A percentile compares a stretch with the other conserved stretches of the same genome.
Evolutionary conservation across 108 stramenopile genomes (phyloP).

Genomic region (Conticribra guillardii): DNA sequence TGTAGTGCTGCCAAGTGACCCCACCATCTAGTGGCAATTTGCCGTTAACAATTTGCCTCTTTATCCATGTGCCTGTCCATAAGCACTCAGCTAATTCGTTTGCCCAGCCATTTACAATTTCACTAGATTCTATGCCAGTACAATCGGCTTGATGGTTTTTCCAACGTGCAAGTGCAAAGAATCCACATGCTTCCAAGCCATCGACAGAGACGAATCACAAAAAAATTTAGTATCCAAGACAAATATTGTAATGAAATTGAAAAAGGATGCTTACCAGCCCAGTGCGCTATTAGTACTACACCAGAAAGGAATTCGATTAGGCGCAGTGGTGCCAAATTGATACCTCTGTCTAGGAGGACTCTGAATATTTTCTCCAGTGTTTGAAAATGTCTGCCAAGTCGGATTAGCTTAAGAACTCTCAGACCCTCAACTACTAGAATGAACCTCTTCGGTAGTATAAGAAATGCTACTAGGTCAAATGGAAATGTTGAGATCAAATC

Average conservation of each 20-base stretch:
- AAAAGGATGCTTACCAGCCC: no score
- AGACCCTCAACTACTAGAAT: slow-evolving; percentile 20
- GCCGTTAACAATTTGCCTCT: slow-evolving; percentile 46
- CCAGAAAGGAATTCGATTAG: slow-evolving; percentile 44
- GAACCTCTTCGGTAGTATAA: slow-evolving; percentile 6
- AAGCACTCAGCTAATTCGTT: slow-evolving; percentile 20
- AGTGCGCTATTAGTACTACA: slow-evolving; percentile 58
- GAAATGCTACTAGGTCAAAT: slow-evolving; percentile 30
- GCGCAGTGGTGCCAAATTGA: slow-evolving; percentile 33
- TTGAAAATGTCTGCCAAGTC: slow-evolving; percentile 24
- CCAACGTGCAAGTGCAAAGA: slow-evolving; percentile 53
- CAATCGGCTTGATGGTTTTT: no score
- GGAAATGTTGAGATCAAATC: slow-evolving; percentile 46
- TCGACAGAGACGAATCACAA: no score
- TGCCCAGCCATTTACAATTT: no score
- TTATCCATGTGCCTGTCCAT: slow-evolving; percentile 61
- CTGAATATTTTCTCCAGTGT: slow-evolving; percentile 20
- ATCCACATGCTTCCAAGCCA: slow-evolving; percentile 60
- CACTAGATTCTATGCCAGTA: no score
- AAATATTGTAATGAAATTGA: no score
- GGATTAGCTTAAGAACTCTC: slow-evolving; percentile 51
- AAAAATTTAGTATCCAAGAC: no score
- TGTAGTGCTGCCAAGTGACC: slow-evolving; percentile 34
- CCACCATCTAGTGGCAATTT: slow-evolving; percentile 54
- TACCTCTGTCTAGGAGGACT: slow-evolving; percentile 26